Evolutionary conservation across 768 basidiomycete genomes (phyloP), one percentile per base, ranked within the genome.

Genomic region (Tubosaeta brunneosetosa): DNA sequence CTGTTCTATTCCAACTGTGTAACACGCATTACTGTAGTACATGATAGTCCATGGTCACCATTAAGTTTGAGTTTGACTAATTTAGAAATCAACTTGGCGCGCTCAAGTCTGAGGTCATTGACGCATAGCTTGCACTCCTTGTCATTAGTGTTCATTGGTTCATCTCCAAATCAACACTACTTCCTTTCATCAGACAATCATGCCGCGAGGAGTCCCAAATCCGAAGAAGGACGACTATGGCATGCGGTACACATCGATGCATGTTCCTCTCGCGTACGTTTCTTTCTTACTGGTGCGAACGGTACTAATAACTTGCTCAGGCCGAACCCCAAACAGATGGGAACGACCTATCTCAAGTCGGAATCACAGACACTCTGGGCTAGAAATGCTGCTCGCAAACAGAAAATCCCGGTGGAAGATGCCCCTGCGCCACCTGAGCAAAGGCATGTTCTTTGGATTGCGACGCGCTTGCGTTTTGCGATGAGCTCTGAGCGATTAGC

Each of bases 121-220:
- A 22, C 22, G 22, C 22, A 3, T 29, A 22, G 32, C 22, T n/a
- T 52, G 36, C 19, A 29, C 19, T 26, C 43, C 43, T 9, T 27
- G 11, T n/a, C 16, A 34, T 17, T 33, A 22, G 22, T 22, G 22
- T 22, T 22, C 22, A 22, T 22, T 22, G 22, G 40, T 42, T 33
- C 41, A 25, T 32, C 48, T 36, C 16, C 41, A 46, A 38, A 49
- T 44, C 9, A 25, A 36, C 27, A 25, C 31, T 29, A 25, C 32
- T 22, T 17, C 33, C 38, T 36, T 46, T 29, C 29, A 29, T 29
- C 29, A 47, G n/a, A 54, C 40, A 40, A 54, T 19, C 31, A 91
- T 91, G 89, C 89, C 89, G 54, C 80, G 89, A 68, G 89, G 89
- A 53, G 80, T 91, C 44, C 88, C 90, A 29, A 89, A 88, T 62